These are phyloP conservation scores for Naegleria lovaniensis DNA, from an alignment of 208 protist genomes.

Conservation along the genomic window DNA sequence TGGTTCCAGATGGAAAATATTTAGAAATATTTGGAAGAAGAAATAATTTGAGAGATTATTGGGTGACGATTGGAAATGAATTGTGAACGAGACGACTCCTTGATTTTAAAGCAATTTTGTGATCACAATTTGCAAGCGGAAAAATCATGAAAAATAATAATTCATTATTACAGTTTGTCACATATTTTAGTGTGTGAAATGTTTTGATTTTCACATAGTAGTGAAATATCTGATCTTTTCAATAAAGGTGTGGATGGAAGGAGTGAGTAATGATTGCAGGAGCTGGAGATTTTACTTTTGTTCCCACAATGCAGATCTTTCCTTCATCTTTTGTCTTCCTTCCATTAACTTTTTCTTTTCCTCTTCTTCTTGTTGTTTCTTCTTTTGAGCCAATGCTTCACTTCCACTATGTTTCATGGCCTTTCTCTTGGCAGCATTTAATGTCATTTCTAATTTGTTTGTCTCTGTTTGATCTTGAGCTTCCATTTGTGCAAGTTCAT, in stretches of 20 bases:
- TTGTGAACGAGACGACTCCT: constrained; percentile 42
- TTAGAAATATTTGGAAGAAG: constrained; percentile 55
- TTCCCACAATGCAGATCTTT: constrained; percentile 3
- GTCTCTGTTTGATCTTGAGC: constrained; percentile 16
- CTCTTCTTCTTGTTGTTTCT: constrained; percentile 21
- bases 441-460: background rate
- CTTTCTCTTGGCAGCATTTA: constrained; percentile 11
- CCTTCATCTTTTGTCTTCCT: background rate
- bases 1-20: constrained; percentile 58
- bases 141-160: too few species aligned
- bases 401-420: background rate
- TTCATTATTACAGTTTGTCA: too few species aligned
- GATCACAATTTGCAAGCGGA: too few species aligned
- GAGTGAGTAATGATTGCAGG: too few species aligned
- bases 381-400: background rate
- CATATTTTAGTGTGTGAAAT: too few species aligned
- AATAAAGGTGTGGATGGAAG: too few species aligned
- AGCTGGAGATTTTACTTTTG: background rate
- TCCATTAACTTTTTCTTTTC: constrained; percentile 1
- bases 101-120: too few species aligned
- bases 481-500: constrained; percentile 29
- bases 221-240: too few species aligned
- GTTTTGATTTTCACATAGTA: too few species aligned
- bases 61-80: constrained; percentile 56
- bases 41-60: constrained; percentile 58